Percentiles rank a stretch among this genome's conserved stretches.
Conservation (phyloP, 164 flowering plant species). For the Aristolochia contorta region DNA sequence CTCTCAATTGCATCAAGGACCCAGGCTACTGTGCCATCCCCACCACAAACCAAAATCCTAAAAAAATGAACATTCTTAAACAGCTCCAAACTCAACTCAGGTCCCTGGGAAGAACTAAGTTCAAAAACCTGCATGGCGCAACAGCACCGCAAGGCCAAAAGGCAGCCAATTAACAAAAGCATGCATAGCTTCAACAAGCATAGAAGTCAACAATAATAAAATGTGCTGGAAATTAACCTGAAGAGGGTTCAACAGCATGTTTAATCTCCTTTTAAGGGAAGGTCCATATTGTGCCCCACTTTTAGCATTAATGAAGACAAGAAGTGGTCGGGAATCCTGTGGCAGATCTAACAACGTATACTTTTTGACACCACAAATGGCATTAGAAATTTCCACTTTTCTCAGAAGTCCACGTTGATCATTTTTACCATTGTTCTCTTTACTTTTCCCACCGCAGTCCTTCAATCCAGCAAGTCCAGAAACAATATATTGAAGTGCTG, state of each 20-base stretch:
- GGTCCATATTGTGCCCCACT: conserved; percentile 72
- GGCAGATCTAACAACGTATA: conserved; percentile 48
- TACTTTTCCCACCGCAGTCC: conserved; percentile 20
- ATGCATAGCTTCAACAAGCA: background rate
- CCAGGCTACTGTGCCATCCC: conserved; percentile 88
- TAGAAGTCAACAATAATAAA: background rate
- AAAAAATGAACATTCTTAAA: conserved; percentile 44
- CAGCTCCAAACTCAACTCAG: conserved; percentile 55
- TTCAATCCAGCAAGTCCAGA: conserved; percentile 38
- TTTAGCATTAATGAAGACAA: conserved; percentile 66
- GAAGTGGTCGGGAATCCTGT: conserved; percentile 59
- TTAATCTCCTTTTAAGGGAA: conserved; percentile 43
- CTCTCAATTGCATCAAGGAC: conserved; percentile 72
- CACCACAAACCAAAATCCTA: conserved; percentile 76
- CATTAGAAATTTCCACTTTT: conserved; percentile 13
- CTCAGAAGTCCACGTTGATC: conserved; percentile 15
- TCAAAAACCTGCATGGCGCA: conserved; percentile 49
- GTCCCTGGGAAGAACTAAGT: conserved; percentile 49
- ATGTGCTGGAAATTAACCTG: conserved; percentile 36
- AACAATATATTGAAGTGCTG: conserved; percentile 29
- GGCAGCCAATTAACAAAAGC: background rate
- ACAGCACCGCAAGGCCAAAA: conserved; percentile 2
- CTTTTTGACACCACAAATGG: conserved; percentile 20
- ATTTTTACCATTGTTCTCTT: conserved; percentile 17
- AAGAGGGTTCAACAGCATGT: conserved; percentile 67